Evolutionary conservation across 352 stramenopile species (phyloP), one percentile per base, ranked within the genome.

Genomic region (Pythium coloratum): DNA sequence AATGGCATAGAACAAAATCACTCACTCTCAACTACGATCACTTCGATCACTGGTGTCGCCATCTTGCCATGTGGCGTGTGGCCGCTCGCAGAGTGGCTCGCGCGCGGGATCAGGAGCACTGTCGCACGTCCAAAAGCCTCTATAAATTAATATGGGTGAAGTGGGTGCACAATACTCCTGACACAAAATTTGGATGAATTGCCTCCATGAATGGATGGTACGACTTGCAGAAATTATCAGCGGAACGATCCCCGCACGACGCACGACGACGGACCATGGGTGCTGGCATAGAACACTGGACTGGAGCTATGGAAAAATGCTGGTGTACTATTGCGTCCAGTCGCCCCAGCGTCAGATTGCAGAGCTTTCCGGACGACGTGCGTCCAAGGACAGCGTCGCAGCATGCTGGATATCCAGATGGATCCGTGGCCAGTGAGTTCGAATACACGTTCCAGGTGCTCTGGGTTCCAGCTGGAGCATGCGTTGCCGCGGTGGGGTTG

Each of bases 381-480:
- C 28, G 28, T 30, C 28, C 28, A 30, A 30, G 28, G 28, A 30
- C 55, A 65, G 18, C 61, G 40, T 60, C 28, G 28, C 53, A 59
- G 34, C 18, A 33, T 66, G 60, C 61, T 6, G 20, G 34, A 67
- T 36, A 61, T 55, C 61, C 61, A 67, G 61, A 60, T 67, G 61
- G 38, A 44, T 44, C 38, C 9, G 38, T 18, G 38, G 18, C 44
- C 42, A 49, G 18, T 49, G 42, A 49, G 42, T 26, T 26, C 16
- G 18, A 26, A 8, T 26, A 26, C 18, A 10, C 10, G 5, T 6
- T 18, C 2, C 14, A 6, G 42, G 42, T 49, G 18, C 14, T 26
- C 42, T 49, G 42, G 42, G 42, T 49, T 49, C 42, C 42, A 49
- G 14, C 42, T 49, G 42, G 42, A 49, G 42, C 42, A 49, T 16